Evolutionary conservation across 31 red algal species (phyloP), one percentile per base, ranked within the genome.

Genomic region (Porphyra umbilicalis): DNA sequence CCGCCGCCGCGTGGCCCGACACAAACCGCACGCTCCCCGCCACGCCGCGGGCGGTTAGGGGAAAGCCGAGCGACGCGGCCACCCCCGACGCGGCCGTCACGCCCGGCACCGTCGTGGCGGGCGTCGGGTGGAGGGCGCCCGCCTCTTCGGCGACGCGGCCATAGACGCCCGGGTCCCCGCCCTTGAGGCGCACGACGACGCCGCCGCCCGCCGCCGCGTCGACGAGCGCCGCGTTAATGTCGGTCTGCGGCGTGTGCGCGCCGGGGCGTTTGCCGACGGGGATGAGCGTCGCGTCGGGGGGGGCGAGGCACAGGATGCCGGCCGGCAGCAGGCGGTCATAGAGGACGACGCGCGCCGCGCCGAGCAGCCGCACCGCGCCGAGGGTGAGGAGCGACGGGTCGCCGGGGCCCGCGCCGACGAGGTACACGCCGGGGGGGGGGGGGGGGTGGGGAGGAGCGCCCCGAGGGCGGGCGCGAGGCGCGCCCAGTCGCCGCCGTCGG

Each of bases 321-420:
- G 20, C 7, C 2, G 83, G 80, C 33, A 94, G 91, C 33, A 99
- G 86, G 2, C 90, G 87, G 79, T 99, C 97, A 85, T 99, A 99
- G 40, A 99, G 77, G 32, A 99, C 86, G 10, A 99, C 97, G 67
- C 96, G 92, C 0, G 94, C 94, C 10, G 35, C 82, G 9, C 20
- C 75, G 86, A 99, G 84, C 31, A 92, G 81, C 10, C 77, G 76
- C 68, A 91, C 38, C 16, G 94, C 92, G 31, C 77, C 35, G 0
- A 91, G 76, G 35, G 97, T 96, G 33, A 99, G 85, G 25, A 95
- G 80, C 18, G 57, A 71, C 18, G 90, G 84, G 37, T 89, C 94
- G 38, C 94, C 97, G 2, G 97, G 97, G 4, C 97, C 97, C 11
- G 97, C 88, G n/a, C 97, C 97, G 29, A 99, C 94, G 35, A 99